A percentile compares a stretch with the other conserved stretches of the same genome.
Evolutionary conservation across 164 flowering plant species (phyloP).

Genomic region (Echeveria elegans): DNA sequence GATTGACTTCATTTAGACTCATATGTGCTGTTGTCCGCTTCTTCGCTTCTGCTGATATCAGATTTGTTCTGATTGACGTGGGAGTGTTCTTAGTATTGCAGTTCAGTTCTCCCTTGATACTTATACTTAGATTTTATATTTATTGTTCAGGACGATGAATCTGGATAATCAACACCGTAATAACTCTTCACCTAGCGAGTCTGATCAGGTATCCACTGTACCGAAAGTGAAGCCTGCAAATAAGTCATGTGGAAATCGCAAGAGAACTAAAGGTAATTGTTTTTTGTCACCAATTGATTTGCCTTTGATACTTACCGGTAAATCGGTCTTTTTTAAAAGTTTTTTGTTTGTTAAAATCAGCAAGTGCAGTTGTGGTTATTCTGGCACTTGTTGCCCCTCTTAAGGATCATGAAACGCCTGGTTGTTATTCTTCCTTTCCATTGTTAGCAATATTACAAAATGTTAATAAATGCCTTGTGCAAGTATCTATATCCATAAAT

Average conservation of each 20-base stretch:
- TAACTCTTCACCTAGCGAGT: background rate
- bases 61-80: no score
- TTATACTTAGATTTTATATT: background rate
- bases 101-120: no score
- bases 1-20: no score
- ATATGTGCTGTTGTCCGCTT: no score
- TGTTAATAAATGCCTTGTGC: background rate
- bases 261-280: background rate
- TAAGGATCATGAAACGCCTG: background rate
- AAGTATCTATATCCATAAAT: background rate
- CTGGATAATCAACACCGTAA: background rate
- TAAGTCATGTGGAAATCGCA: background rate
- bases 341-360: no score
- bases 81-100: no score
- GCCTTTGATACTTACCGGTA: background rate
- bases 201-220: background rate
- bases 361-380: no score
- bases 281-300: background rate
- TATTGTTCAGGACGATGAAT: background rate
- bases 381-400: no score
- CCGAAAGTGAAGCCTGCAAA: conserved; percentile 2
- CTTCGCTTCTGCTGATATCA: no score
- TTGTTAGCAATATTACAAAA: background rate
- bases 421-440: background rate
- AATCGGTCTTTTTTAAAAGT: no score